phyloP scores from a whole-genome alignment of 2,329 filamentous ascomycete genomes.

The Aspergillus candidus region DNA sequence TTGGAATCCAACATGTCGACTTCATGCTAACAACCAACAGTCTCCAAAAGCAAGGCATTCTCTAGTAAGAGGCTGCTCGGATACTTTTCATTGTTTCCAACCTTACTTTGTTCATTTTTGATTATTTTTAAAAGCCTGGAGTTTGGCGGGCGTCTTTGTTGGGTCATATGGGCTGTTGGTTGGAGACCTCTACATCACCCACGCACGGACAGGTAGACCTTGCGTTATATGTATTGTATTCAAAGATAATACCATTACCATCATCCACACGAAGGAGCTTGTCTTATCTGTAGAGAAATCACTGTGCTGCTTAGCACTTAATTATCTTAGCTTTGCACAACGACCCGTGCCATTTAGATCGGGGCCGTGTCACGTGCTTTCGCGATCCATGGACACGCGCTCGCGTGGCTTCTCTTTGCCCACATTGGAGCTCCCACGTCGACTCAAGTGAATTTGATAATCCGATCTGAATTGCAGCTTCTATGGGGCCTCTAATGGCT shows the following conservation, averaged over 20 bases:
- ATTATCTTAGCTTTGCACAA: too few species aligned
- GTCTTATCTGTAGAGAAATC: neutral
- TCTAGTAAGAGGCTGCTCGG: conserved; percentile 43
- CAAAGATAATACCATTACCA: conserved; percentile 3
- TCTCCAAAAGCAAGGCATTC: conserved; percentile 81
- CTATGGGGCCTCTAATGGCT: neutral
- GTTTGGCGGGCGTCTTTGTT: conserved; percentile 22
- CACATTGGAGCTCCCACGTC: too few species aligned
- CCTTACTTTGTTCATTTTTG: conserved; percentile 7
- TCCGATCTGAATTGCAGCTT: too few species aligned
- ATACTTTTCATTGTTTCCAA: neutral
- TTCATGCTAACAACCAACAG: conserved; percentile 24
- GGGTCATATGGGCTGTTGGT: conserved; percentile 10
- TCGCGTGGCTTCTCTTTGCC: conserved; percentile 10
- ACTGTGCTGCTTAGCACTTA: too few species aligned
- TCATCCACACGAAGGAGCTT: neutral
- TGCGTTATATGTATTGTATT: conserved; percentile 16
- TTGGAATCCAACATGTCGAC: neutral
- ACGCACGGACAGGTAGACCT: conserved; percentile 2
- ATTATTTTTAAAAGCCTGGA: conserved; percentile 23
- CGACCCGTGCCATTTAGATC: neutral
- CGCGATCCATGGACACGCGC: conserved; percentile 26
- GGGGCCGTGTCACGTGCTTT: conserved; percentile 25
- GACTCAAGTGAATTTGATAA: too few species aligned
- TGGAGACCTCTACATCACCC: conserved; percentile 9